Evolutionary conservation across 108 stramenopile genomes (phyloP).

Genomic region (Nannochloropsis salina): DNA sequence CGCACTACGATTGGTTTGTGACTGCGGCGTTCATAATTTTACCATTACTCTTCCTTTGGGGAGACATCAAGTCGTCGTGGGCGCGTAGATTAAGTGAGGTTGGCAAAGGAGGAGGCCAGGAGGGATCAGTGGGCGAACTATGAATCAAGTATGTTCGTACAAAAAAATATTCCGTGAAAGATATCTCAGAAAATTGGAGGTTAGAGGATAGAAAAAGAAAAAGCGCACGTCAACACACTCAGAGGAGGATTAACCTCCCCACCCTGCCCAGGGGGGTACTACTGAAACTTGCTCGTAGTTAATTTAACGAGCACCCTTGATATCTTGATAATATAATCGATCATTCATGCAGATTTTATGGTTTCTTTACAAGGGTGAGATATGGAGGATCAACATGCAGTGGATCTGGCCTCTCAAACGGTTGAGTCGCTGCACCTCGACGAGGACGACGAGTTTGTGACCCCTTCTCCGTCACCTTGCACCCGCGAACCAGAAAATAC

Average conservation of each 20-base stretch:
- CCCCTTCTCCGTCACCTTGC: background rate
- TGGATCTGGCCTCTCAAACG: too few relatives aligned
- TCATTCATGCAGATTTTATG: too few relatives aligned
- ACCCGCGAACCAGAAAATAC: background rate
- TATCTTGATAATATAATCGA: too few relatives aligned
- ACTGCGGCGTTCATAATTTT: background rate
- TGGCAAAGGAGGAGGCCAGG: background rate
- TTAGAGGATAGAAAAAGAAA: background rate
- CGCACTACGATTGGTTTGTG: constrained; percentile 17
- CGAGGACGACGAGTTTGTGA: background rate
- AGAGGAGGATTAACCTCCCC: background rate
- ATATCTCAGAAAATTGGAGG: background rate
- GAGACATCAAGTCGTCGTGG: background rate
- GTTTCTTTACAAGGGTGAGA: too few relatives aligned
- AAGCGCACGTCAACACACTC: background rate
- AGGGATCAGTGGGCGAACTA: background rate
- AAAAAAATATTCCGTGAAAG: background rate
- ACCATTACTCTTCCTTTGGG: background rate
- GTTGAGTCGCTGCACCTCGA: too few relatives aligned
- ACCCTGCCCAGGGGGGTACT: background rate
- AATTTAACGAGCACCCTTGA: too few relatives aligned
- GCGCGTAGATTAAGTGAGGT: background rate
- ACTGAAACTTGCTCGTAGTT: too few relatives aligned
- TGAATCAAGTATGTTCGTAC: background rate
- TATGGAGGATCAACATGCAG: too few relatives aligned